These are phyloP conservation scores for Kodamaea kakaduensis DNA, from an alignment of 805 yeast genomes.

Conservation along the genomic window DNA sequence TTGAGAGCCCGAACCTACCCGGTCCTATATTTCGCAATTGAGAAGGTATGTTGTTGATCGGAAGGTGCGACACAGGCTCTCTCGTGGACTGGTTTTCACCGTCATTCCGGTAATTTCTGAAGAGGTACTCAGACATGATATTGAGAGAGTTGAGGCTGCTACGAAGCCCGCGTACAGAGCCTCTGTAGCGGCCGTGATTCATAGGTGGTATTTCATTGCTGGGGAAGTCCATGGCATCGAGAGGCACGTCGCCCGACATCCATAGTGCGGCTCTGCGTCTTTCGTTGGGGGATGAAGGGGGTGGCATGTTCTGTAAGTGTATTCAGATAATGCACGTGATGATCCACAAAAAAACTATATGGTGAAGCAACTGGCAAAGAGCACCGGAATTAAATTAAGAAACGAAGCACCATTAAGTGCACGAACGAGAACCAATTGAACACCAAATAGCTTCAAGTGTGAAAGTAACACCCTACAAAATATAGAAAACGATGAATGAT, in stretches of 20 bases:
- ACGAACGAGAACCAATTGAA: too few relatives aligned
- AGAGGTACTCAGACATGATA: conserved; percentile 13
- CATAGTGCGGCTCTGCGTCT: conserved; percentile 3
- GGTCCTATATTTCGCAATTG: conserved; percentile 8
- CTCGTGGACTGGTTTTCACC: background rate
- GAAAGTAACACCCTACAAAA: too few relatives aligned
- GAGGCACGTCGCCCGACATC: background rate
- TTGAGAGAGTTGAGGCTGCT: conserved; percentile 12
- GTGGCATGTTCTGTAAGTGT: conserved; percentile 5
- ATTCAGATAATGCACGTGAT: background rate
- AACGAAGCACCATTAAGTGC: too few relatives aligned
- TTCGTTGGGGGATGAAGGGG: conserved; percentile 8
- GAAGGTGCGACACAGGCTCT: background rate
- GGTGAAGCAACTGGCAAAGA: too few relatives aligned
- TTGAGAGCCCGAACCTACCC: conserved; percentile 2
- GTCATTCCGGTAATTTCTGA: conserved; percentile 9
- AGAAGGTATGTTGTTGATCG: conserved; percentile 10
- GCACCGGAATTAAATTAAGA: too few relatives aligned
- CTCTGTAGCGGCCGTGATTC: conserved; percentile 5
- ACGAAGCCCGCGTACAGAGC: conserved; percentile 9
- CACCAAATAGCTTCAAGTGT: too few relatives aligned
- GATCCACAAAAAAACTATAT: conserved; percentile 1
- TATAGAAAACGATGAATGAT: too few relatives aligned
- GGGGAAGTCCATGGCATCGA: conserved; percentile 5
- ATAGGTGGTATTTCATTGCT: conserved; percentile 6